Evolutionary conservation across 768 basidiomycete genomes (phyloP), one percentile per base, ranked within the genome.

Genomic region (Guyanaporus albipodus): DNA sequence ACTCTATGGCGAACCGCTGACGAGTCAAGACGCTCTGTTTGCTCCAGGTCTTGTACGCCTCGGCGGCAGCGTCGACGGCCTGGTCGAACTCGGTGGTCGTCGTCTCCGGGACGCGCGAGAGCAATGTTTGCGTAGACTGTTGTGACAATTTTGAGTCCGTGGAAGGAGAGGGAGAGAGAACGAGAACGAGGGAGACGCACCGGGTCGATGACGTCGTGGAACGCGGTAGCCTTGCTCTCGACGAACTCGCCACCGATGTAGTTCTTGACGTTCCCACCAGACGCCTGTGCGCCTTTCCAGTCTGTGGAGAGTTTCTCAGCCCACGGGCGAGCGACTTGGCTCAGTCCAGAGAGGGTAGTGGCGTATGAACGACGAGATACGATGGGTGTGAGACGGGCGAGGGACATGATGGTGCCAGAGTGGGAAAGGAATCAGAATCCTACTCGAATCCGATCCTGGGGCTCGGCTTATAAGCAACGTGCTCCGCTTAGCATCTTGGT

Each of bases 51-150:
- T 88, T 84, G 76, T 80, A 94, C 0, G 94, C 95, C 34, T 84
- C 72, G 10, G 84, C 81, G 15, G 95, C 93, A 32, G 90, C 84
- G 40, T 82, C 77, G 7, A 90, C 85, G 8, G 94, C 93, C 49
- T 83, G 78, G 17, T 82, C 77, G 59, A 98, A 93, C 64, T 97
- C 94, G 14, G 70, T 56, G 18, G 69, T 61, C 0, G 92, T 90
- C 1, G 92, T 92, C 69, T 97, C 88, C 8, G 95, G 95, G 7
- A 95, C 93, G 15, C 80, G 79, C 24, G 88, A 87, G 54, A 99
- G 79, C 22, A 97, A 60, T 0, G 91, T 85, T 74, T 99, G 94
- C 0, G 94, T 92, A 5, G 91, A 85, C 90, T 96, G n/a, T n/a
- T 53, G 8, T 26, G 14, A 34, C 45, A 24, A 41, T 24, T 28